A percentile compares a stretch with the other conserved stretches of the same genome.
phyloP scores from a whole-genome alignment of 768 basidiomycete genomes.

The Amanita pallidorosea region DNA sequence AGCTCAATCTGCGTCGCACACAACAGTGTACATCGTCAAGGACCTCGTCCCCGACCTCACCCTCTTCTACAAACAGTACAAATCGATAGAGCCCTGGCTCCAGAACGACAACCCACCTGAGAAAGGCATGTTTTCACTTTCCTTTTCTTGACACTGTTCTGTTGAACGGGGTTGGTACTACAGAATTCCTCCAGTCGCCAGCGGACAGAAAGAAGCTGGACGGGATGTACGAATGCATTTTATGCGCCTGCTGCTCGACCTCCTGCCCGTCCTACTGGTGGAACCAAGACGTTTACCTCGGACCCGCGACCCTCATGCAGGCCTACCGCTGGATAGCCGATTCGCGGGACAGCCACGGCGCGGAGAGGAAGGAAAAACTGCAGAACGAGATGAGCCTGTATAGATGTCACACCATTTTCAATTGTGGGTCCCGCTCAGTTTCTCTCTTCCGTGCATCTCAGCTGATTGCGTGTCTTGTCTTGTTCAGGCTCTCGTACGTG shows the following conservation, averaged over 20 bases:
- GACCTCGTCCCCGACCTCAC: constrained; percentile 92
- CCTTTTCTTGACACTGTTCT: neutral
- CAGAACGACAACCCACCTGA: constrained; percentile 89
- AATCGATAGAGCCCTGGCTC: constrained; percentile 94
- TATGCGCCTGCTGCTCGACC: constrained; percentile 96
- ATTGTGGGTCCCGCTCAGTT: constrained; percentile 42
- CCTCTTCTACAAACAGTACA: constrained; percentile 98
- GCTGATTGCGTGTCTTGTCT: neutral
- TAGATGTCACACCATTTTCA: constrained; percentile 98
- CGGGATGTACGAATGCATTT: constrained; percentile 96
- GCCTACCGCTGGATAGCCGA: constrained; percentile 98
- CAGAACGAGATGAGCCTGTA: constrained; percentile 96
- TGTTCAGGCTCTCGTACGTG: constrained; percentile 95
- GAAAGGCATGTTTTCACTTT: constrained; percentile 24
- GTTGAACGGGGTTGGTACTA: neutral
- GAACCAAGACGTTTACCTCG: constrained; percentile 98
- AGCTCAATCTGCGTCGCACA: neutral
- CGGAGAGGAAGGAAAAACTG: constrained; percentile 80
- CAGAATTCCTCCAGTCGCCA: constrained; percentile 78
- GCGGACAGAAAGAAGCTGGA: constrained; percentile 94
- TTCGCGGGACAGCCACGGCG: constrained; percentile 73
- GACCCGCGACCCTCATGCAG: constrained; percentile 93
- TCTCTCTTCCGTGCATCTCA: neutral
- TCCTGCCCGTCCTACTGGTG: constrained; percentile 99
- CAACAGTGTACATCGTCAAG: constrained; percentile 93